Evolutionary conservation across 306 rosid genomes (phyloP).

Genomic region (Vigna reflexopilosa): DNA sequence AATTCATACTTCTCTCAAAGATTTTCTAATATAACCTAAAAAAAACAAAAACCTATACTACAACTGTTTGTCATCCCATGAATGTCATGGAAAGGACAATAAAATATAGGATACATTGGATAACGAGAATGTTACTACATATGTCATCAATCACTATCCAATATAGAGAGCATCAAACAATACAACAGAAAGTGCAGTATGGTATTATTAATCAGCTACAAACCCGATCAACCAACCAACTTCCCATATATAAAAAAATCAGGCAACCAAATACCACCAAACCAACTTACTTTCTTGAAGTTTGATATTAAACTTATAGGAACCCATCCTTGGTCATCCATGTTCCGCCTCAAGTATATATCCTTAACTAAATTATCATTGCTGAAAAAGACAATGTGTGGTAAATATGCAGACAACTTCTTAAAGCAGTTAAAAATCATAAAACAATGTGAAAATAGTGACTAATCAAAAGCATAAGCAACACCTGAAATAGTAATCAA

Average conservation of each 20-base stretch:
- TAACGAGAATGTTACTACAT: not conserved
- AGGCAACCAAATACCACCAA: conserved; percentile 36
- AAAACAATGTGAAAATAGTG: conserved; percentile 18
- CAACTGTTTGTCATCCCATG: not conserved
- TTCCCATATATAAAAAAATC: not conserved
- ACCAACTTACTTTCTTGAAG: conserved; percentile 80
- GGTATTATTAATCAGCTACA: not conserved
- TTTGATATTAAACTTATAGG: conserved; percentile 71
- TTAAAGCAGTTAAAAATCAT: conserved; percentile 17
- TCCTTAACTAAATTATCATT: conserved; percentile 76
- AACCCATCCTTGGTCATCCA: conserved; percentile 98
- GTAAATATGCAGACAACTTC: conserved; percentile 35
- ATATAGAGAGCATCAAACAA: conserved; percentile 1
- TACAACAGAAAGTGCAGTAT: not conserved
- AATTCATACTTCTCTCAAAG: not conserved
- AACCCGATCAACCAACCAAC: not conserved
- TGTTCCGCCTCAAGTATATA: conserved; percentile 69
- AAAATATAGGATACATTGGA: not conserved
- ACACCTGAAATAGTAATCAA: conserved; percentile 93
- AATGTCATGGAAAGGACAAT: not conserved
- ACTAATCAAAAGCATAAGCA: conserved; percentile 20
- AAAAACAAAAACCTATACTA: not conserved
- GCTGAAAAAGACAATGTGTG: conserved; percentile 63
- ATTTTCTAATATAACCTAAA: not conserved
- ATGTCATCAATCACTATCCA: not conserved